Evolutionary conservation across 805 yeast genomes (phyloP).

Genomic region (Tetrapisispora pingtungensis): DNA sequence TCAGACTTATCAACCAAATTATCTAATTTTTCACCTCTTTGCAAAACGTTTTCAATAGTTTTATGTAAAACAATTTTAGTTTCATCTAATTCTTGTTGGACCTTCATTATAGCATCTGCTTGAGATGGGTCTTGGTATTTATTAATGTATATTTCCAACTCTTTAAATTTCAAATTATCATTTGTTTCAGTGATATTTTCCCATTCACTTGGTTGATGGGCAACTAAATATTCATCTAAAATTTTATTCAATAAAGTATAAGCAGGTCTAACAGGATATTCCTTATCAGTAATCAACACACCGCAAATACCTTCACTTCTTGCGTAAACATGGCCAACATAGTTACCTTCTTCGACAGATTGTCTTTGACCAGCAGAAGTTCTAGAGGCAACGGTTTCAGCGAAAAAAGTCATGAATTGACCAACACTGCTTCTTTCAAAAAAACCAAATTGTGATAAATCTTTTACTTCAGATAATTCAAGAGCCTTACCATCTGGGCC

Average conservation of each 20-base stretch:
- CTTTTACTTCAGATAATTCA: slow-evolving; percentile 72
- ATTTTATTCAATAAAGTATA: slow-evolving; percentile 85
- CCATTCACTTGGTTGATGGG: slow-evolving; percentile 75
- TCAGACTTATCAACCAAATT: slow-evolving; percentile 91
- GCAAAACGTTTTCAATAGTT: slow-evolving; percentile 87
- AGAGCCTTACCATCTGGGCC: slow-evolving; percentile 44
- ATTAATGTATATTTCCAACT: slow-evolving; percentile 56
- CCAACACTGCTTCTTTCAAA: slow-evolving; percentile 77
- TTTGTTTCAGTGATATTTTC: slow-evolving; percentile 36
- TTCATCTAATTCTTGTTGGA: slow-evolving; percentile 95
- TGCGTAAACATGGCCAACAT: slow-evolving; percentile 85
- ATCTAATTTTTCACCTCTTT: slow-evolving; percentile 94
- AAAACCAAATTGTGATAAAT: slow-evolving; percentile 76
- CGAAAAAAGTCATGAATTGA: slow-evolving; percentile 91
- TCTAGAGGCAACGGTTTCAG: slow-evolving; percentile 82
- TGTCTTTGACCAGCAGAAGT: slow-evolving; percentile 88
- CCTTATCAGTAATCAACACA: slow-evolving; percentile 85
- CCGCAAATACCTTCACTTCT: slow-evolving; percentile 88
- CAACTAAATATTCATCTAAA: slow-evolving; percentile 78
- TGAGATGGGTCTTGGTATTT: slow-evolving; percentile 95
- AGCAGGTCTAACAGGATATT: slow-evolving; percentile 95
- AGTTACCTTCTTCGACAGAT: slow-evolving; percentile 82
- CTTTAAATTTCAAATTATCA: slow-evolving; percentile 28
- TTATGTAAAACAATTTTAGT: slow-evolving; percentile 93
- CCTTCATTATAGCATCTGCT: slow-evolving; percentile 94